Percentiles rank a stretch among this genome's conserved stretches.
Conservation (phyloP, 805 yeast species). For the Suhomyces xylopsoci region DNA sequence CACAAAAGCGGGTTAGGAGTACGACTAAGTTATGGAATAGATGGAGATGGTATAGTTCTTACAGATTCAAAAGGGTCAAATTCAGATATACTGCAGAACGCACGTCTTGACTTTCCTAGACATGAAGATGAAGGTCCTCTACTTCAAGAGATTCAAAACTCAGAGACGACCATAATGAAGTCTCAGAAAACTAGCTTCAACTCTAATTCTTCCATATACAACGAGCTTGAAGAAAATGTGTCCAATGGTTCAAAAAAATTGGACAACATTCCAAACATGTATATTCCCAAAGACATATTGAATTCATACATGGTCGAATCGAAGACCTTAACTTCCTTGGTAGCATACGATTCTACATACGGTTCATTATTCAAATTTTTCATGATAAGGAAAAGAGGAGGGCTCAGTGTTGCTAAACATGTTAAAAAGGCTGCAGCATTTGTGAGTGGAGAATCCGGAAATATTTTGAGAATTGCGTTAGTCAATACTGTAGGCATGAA, state of each 20-base stretch:
- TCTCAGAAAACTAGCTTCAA: neutral
- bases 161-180: neutral
- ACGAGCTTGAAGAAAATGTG: neutral
- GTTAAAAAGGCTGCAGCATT: constrained; percentile 18
- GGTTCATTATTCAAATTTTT: constrained; percentile 23
- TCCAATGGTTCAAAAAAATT: neutral
- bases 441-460: constrained; percentile 31
- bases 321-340: constrained; percentile 18
- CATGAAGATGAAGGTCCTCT: constrained; percentile 3
- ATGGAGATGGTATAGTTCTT: constrained; percentile 10
- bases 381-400: constrained; percentile 9
- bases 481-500: neutral
- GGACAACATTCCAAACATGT: constrained; percentile 7
- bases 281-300: constrained; percentile 23
- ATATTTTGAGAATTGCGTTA: constrained; percentile 23
- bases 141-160: constrained; percentile 5
- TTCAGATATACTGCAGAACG: neutral
- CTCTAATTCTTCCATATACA: neutral
- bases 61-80: neutral
- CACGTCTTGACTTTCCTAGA: constrained; percentile 6
- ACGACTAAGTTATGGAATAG: constrained; percentile 15
- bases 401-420: neutral
- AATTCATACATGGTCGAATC: constrained; percentile 23
- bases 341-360: constrained; percentile 35
- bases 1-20: constrained; percentile 14